A percentile compares a stretch with the other conserved stretches of the same genome.
These are phyloP conservation scores for Globisporangium canariense DNA, from an alignment of 352 stramenopile species.

Conservation along the genomic window DNA sequence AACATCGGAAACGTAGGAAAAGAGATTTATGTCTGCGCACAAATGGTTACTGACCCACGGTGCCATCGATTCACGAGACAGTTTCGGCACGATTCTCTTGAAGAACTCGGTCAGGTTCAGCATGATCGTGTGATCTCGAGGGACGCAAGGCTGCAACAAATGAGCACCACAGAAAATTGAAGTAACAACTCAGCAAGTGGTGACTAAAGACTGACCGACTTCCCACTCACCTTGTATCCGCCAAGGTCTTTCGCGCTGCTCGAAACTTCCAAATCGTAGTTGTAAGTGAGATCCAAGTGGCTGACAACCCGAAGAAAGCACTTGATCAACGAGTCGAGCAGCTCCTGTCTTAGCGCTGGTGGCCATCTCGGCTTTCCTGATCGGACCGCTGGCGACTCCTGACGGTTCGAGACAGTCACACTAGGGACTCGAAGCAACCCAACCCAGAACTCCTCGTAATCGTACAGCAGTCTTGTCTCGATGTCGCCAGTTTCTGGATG, in stretches of 20 bases:
- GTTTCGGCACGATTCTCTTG: conserved; percentile 43
- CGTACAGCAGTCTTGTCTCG: conserved; percentile 73
- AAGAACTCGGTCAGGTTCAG: conserved; percentile 78
- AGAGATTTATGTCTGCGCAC: neutral
- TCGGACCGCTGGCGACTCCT: conserved; percentile 4
- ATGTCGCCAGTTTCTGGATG: conserved; percentile 71
- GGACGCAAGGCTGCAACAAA: conserved; percentile 42
- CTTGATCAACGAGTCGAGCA: conserved; percentile 59
- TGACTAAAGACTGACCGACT: neutral
- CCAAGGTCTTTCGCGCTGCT: conserved; percentile 31
- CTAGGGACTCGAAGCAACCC: conserved; percentile 9
- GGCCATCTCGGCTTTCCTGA: conserved; percentile 1
- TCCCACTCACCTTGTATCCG: conserved; percentile 51
- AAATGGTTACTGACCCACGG: conserved; percentile 42
- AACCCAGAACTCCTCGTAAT: conserved; percentile 74
- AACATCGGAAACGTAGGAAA: neutral
- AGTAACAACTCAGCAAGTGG: conserved; percentile 1
- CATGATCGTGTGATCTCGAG: conserved; percentile 78
- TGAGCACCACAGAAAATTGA: neutral
- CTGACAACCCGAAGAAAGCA: conserved; percentile 40
- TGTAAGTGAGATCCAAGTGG: conserved; percentile 67
- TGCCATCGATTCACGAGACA: conserved; percentile 23
- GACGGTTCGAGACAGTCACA: neutral
- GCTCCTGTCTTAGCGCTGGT: conserved; percentile 25
- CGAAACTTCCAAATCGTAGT: conserved; percentile 47